These are phyloP conservation scores for Taiozyma sp. DNA, from an alignment of 1,139 yeast species.

Conservation along the genomic window DNA sequence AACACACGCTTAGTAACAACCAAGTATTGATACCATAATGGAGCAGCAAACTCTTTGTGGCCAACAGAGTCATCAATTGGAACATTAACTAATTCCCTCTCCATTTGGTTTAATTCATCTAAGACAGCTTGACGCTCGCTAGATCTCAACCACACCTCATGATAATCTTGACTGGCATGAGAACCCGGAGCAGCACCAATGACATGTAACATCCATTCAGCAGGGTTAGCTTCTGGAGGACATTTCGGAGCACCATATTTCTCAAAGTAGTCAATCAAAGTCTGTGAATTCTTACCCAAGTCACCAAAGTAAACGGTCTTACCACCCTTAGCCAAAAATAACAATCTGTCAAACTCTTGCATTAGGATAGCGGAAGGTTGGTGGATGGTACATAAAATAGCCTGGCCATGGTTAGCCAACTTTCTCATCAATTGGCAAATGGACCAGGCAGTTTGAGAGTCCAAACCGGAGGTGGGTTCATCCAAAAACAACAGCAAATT, in stretches of 20 bases:
- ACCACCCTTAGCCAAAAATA: slow-evolving; percentile 73
- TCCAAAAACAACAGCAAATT: slow-evolving; percentile 74
- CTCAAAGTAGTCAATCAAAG: slow-evolving; percentile 67
- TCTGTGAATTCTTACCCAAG: slow-evolving; percentile 58
- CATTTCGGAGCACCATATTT: slow-evolving; percentile 56
- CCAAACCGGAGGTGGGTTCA: slow-evolving; percentile 91
- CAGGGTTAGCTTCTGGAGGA: slow-evolving; percentile 62
- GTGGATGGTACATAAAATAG: slow-evolving; percentile 59
- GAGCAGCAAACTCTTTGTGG: slow-evolving; percentile 33
- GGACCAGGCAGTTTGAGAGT: slow-evolving; percentile 90
- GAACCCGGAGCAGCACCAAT: slow-evolving; percentile 86
- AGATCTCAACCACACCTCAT: slow-evolving; percentile 62
- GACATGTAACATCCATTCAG: slow-evolving; percentile 82
- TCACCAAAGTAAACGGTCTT: slow-evolving; percentile 80
- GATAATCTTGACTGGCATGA: slow-evolving; percentile 60
- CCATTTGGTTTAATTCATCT: slow-evolving; percentile 41
- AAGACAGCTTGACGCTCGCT: slow-evolving; percentile 44
- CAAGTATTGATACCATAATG: slow-evolving; percentile 45
- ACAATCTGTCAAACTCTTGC: slow-evolving; percentile 36
- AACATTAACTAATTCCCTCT: slow-evolving; percentile 30
- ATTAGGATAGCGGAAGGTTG: slow-evolving; percentile 56
- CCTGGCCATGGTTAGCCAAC: slow-evolving; percentile 75
- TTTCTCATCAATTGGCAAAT: slow-evolving; percentile 72
- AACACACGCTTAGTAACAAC: slow-evolving; percentile 51
- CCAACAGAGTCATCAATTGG: slow-evolving; percentile 22